Conservation (phyloP, 2,329 filamentous ascomycete species). For the Cladosporium sp. region DNA sequence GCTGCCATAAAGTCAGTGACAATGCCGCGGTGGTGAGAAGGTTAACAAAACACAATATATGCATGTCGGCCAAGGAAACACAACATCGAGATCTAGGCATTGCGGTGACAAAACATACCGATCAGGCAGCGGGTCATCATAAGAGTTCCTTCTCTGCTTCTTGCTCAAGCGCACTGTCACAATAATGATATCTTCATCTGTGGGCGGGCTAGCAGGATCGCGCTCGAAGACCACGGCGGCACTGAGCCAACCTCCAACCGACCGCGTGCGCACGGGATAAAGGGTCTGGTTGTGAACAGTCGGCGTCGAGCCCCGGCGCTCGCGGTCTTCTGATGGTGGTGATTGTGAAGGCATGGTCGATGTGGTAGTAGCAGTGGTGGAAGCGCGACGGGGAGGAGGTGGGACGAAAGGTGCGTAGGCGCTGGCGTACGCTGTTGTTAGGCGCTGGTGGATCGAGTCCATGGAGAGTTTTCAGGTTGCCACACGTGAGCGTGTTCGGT, state of each 20-base stretch:
- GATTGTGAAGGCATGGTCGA: background rate
- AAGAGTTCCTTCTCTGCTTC: background rate
- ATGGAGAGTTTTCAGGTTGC: background rate
- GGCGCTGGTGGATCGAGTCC: background rate
- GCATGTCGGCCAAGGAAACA: background rate
- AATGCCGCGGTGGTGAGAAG: background rate
- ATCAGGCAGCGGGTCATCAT: constrained; percentile 17
- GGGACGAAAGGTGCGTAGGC: constrained; percentile 3
- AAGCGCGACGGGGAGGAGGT: background rate
- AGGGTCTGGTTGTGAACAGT: background rate
- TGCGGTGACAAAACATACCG: constrained; percentile 1
- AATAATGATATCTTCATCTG: constrained; percentile 29
- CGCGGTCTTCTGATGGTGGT: background rate
- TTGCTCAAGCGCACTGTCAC: constrained; percentile 28
- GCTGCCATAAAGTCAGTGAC: constrained; percentile 16
- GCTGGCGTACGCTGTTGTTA: constrained; percentile 2
- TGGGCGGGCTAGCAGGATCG: background rate
- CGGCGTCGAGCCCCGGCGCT: constrained; percentile 5
- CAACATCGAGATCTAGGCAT: background rate
- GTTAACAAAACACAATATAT: background rate
- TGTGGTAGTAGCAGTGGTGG: background rate
- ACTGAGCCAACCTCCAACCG: constrained; percentile 2
- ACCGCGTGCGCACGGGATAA: constrained; percentile 7
- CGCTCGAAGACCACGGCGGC: constrained; percentile 8
- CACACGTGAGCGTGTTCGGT: background rate